These are phyloP conservation scores for Fusarium algeriense DNA, from an alignment of 2,329 filamentous ascomycete species.

Conservation along the genomic window DNA sequence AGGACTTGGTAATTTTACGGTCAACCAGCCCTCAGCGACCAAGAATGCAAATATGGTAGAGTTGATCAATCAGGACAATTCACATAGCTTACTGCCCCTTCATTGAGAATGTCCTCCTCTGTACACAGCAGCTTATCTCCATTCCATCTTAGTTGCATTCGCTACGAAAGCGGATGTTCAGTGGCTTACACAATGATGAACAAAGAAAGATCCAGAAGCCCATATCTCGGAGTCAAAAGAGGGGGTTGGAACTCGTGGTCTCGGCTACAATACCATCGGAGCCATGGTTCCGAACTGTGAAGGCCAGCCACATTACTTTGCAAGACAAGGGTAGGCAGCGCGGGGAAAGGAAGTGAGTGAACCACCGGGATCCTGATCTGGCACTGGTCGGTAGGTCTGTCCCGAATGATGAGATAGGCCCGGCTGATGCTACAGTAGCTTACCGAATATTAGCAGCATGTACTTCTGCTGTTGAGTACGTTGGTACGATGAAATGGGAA, in stretches of 20 bases:
- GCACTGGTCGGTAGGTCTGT: neutral
- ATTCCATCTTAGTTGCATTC: neutral
- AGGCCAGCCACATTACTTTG: neutral
- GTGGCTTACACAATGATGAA: neutral
- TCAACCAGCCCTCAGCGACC: too few relatives aligned
- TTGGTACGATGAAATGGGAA: fast-evolving
- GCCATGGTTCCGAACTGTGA: neutral
- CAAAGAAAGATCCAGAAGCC: neutral
- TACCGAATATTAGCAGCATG: neutral
- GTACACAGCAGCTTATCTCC: neutral
- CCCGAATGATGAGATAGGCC: neutral
- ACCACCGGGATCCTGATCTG: fast-evolving
- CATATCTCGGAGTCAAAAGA: neutral
- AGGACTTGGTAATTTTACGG: too few relatives aligned
- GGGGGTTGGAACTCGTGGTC: neutral
- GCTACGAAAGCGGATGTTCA: neutral
- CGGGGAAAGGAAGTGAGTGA: fast-evolving
- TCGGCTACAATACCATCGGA: neutral
- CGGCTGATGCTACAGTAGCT: neutral
- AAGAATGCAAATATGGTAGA: too few relatives aligned
- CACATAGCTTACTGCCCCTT: too few relatives aligned
- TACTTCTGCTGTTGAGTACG: neutral
- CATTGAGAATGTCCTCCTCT: too few relatives aligned
- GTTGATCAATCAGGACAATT: too few relatives aligned
- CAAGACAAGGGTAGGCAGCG: fast-evolving